phyloP scores from a whole-genome alignment of 495 filamentous ascomycete genomes.

The Trypethelium eluteriae region DNA sequence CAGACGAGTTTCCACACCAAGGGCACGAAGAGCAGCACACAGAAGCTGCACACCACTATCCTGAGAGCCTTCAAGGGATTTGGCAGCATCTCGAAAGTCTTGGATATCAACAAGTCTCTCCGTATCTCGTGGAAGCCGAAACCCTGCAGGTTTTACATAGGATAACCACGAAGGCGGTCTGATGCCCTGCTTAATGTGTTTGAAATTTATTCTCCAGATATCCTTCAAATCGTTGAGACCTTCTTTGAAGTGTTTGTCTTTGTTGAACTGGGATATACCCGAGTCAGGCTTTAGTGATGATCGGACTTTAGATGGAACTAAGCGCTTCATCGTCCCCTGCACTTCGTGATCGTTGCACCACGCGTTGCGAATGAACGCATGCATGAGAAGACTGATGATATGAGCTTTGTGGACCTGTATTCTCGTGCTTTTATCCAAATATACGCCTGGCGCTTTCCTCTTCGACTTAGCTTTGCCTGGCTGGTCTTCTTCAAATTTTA shows the following conservation, averaged over 20 bases:
- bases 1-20: conserved; percentile 73
- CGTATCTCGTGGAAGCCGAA: conserved; percentile 36
- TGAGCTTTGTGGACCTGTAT: conserved; percentile 80
- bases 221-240: conserved; percentile 63
- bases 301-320: conserved; percentile 54
- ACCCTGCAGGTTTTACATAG: conserved; percentile 45
- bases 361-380: conserved; percentile 65
- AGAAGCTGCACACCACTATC: conserved; percentile 88
- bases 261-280: conserved; percentile 58
- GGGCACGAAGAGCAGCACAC: conserved; percentile 71
- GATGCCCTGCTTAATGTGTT: conserved; percentile 61
- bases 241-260: conserved; percentile 64
- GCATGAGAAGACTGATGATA: conserved; percentile 68
- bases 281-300: conserved; percentile 57
- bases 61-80: conserved; percentile 62
- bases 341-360: conserved; percentile 79
- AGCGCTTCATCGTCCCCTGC: conserved; percentile 47
- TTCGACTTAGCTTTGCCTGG: conserved; percentile 43
- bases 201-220: conserved; percentile 60
- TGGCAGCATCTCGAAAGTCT: conserved; percentile 66
- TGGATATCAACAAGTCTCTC: conserved; percentile 47
- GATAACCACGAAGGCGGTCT: conserved; percentile 65
- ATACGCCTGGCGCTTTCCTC: conserved; percentile 44
- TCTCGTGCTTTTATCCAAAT: conserved; percentile 61
- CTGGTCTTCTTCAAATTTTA: conserved; percentile 30